Conservation (phyloP, 164 flowering plant species). For the Vitis amurensis region DNA sequence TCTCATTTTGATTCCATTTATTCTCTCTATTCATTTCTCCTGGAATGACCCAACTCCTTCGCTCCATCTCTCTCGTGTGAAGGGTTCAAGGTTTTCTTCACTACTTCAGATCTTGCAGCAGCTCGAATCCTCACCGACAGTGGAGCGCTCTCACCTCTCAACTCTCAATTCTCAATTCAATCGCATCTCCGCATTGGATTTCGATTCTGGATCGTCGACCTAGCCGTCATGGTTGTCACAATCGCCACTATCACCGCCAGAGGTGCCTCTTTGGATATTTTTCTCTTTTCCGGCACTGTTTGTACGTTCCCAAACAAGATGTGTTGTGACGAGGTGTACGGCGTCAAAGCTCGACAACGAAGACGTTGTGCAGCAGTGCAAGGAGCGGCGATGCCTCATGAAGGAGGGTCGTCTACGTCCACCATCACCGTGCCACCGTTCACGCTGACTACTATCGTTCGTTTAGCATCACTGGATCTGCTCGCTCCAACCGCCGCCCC, state of each 20-base stretch:
- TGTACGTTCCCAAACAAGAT: too few relatives aligned
- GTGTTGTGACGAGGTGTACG: too few relatives aligned
- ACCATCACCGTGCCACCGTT: too few relatives aligned
- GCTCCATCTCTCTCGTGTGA: constrained; percentile 6
- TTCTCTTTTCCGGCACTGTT: too few relatives aligned
- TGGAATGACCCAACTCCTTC: constrained; percentile 3
- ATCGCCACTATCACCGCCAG: constrained; percentile 74
- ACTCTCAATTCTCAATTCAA: not conserved
- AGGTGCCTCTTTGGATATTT: too few relatives aligned
- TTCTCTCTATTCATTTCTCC: constrained; percentile 17
- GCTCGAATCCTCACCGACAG: constrained; percentile 10
- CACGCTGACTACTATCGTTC: too few relatives aligned
- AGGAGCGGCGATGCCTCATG: too few relatives aligned
- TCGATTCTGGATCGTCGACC: constrained; percentile 26
- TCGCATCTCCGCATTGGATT: constrained; percentile 22
- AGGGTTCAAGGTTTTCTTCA: constrained; percentile 24
- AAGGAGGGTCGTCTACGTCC: too few relatives aligned
- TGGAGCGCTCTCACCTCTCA: not conserved
- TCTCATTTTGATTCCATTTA: not conserved
- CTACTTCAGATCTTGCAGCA: constrained; percentile 43
- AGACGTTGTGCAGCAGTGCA: too few relatives aligned
- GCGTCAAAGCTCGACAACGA: too few relatives aligned
- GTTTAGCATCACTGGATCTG: too few relatives aligned
- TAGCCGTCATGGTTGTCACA: constrained; percentile 87
- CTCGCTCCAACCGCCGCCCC: too few relatives aligned